These are phyloP conservation scores for Amaranthus cruentus DNA, from an alignment of 148 eudicot genomes.

Conservation along the genomic window DNA sequence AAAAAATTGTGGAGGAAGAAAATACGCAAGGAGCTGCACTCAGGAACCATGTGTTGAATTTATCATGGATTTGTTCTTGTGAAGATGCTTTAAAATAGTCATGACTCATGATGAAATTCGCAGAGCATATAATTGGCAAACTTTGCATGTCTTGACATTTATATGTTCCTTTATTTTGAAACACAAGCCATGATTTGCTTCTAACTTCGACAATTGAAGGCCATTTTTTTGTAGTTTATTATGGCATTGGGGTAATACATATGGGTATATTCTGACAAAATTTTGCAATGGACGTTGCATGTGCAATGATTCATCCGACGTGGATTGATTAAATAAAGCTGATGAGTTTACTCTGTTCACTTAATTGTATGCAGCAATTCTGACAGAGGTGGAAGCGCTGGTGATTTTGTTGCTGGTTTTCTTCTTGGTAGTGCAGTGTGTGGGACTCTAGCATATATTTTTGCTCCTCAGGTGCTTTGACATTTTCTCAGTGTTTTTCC, in stretches of 20 bases:
- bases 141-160: background rate
- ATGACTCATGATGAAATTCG: background rate
- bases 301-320: background rate
- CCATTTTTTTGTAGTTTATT: background rate
- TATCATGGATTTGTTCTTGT: background rate
- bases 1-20: background rate
- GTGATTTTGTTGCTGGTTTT: slow-evolving; percentile 80
- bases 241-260: background rate
- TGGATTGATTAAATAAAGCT: background rate
- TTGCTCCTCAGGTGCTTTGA: slow-evolving; percentile 78
- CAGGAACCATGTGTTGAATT: background rate
- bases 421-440: slow-evolving; percentile 77
- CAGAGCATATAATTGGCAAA: background rate
- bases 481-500: background rate
- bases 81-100: background rate
- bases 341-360: background rate
- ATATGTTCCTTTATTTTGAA: background rate
- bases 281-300: background rate
- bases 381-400: slow-evolving; percentile 50
- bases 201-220: background rate
- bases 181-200: background rate
- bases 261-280: background rate
- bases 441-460: slow-evolving; percentile 70
- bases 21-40: background rate
- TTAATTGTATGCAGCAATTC: slow-evolving; percentile 33